Percentiles rank a stretch among this genome's conserved stretches.
These are phyloP conservation scores for Arctium minus DNA, from an alignment of 129 eudicot species.

Conservation along the genomic window DNA sequence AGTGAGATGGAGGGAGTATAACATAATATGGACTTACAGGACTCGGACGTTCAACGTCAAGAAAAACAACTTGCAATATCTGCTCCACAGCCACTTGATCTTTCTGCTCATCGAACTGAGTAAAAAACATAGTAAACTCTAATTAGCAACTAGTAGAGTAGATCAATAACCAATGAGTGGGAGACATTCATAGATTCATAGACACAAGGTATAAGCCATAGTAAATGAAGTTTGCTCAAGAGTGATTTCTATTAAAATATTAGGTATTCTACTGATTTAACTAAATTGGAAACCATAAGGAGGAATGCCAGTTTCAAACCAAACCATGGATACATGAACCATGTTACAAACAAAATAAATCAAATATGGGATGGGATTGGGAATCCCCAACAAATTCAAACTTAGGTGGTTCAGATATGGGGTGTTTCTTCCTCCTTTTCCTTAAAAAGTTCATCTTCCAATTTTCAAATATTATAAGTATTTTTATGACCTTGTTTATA, in stretches of 20 bases:
- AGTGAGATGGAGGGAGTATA: neutral
- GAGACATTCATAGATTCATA: neutral
- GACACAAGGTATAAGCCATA: neutral
- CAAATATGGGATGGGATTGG: too few relatives aligned
- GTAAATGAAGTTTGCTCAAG: neutral
- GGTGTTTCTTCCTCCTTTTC: too few relatives aligned
- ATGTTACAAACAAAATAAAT: too few relatives aligned
- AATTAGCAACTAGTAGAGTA: neutral
- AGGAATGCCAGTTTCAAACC: neutral
- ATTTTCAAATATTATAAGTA: too few relatives aligned
- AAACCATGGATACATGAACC: too few relatives aligned
- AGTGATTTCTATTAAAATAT: neutral
- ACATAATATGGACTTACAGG: conserved; percentile 8
- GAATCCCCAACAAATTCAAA: too few relatives aligned
- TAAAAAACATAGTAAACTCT: neutral
- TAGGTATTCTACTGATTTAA: neutral
- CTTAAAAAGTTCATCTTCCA: too few relatives aligned
- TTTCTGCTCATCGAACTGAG: conserved; percentile 54
- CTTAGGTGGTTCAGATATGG: too few relatives aligned
- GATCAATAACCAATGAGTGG: neutral
- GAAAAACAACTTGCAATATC: conserved; percentile 18
- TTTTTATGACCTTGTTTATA: too few relatives aligned
- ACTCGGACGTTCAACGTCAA: conserved; percentile 8
- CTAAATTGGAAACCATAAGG: neutral
- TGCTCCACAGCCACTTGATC: conserved; percentile 30